Evolutionary conservation across 2,329 filamentous ascomycete genomes (phyloP), one percentile per base, ranked within the genome.

Genomic region (Trichoderma semiorbis): DNA sequence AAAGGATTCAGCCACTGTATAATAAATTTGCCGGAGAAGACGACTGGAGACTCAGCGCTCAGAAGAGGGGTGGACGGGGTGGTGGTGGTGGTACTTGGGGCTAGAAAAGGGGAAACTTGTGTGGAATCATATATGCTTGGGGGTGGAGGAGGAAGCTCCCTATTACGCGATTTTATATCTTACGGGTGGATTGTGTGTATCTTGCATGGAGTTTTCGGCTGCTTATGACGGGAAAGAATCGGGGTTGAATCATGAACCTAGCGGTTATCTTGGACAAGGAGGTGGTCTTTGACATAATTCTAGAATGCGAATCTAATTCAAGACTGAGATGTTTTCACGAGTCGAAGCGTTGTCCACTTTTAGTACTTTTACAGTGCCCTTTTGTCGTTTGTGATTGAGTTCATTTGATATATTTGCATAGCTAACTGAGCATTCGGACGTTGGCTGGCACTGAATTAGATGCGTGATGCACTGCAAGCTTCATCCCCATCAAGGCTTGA

Each of bases 11-110:
- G 85, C 96, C 96, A 57, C 82, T 99, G 82, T 94, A 98, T 80
- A 98, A 98, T 80, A 92, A 95, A 79, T 98, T 93, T 83, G 92
- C 91, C 3, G 92, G 91, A 3, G 95, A 97, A 79, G 95, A 99
- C 79, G 96, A 98, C 80, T 99, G 96, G 96, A 88, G 96, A 74
- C 83, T 99, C 73, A 95, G 91, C 77, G 93, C 95, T 14, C 96
- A 99, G 86, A 90, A 91, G 78, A 92, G 91, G 79, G 92, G 92
- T 63, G 95, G 95, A 5, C 88, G 95, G 75, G 92, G 93, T 72
- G 96, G 93, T 72, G 96, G 93, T 16, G 89, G 89, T 69, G 95
- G 95, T 3, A 99, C 96, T 10, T 99, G 96, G 96, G 96, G 93
- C 75, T 95, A 84, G 76, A 57, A 21, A 34, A 10, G 7, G 16